These are phyloP conservation scores for Aspergillus aculeatus DNA, from an alignment of 2,329 filamentous ascomycete genomes.

Conservation along the genomic window DNA sequence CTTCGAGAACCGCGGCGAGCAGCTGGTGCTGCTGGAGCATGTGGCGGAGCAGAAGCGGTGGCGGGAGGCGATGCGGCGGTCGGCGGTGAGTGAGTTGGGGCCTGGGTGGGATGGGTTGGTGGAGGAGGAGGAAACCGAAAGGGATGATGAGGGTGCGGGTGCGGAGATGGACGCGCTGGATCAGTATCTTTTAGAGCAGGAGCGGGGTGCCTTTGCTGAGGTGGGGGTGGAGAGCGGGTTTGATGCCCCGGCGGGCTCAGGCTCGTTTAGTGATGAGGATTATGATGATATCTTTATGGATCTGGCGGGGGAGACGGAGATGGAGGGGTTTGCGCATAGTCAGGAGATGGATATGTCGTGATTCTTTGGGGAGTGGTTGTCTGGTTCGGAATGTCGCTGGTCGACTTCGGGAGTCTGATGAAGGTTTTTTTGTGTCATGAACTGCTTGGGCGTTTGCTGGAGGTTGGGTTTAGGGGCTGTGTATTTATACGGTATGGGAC, in stretches of 20 bases:
- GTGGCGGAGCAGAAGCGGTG: conserved; percentile 39
- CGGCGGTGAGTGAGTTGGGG: conserved; percentile 28
- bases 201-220: neutral
- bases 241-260: conserved; percentile 15
- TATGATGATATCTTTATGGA: conserved; percentile 66
- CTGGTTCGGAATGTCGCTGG: neutral
- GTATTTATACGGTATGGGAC: no score
- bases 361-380: neutral
- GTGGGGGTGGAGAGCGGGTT: conserved; percentile 24
- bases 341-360: conserved; percentile 43
- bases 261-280: conserved; percentile 53
- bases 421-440: neutral
- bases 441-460: neutral
- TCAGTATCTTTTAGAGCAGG: neutral
- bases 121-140: conserved; percentile 25
- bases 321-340: conserved; percentile 4
- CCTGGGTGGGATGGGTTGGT: conserved; percentile 9
- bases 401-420: neutral
- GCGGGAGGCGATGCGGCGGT: conserved; percentile 38
- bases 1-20: conserved; percentile 43
- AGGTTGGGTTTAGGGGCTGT: neutral
- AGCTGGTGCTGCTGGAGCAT: conserved; percentile 45
- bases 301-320: conserved; percentile 49
- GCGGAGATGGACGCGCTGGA: conserved; percentile 16
- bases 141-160: conserved; percentile 21